Conservation (phyloP, 2,329 filamentous ascomycete species). For the Conoideocrella luteorostrata region DNA sequence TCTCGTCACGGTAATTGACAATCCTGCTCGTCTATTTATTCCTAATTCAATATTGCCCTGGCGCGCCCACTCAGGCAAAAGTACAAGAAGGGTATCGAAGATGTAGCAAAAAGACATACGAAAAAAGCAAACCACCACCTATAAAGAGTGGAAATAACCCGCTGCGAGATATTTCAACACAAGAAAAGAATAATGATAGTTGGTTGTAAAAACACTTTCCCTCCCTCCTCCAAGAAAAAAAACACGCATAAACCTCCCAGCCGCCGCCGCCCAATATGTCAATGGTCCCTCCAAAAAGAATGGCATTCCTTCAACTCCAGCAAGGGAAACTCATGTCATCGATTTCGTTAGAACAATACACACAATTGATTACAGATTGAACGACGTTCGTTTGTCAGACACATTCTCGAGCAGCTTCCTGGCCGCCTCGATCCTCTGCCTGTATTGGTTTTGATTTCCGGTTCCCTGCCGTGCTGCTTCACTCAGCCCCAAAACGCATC, state of each 20-base stretch:
- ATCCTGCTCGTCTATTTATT: background rate
- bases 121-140: no score
- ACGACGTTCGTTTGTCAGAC: background rate
- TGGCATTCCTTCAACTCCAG: background rate
- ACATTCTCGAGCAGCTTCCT: conserved; percentile 57
- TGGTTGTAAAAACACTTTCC: no score
- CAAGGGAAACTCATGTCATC: background rate
- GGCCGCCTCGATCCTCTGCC: conserved; percentile 69
- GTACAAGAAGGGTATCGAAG: conserved; percentile 21
- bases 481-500: conserved; percentile 52
- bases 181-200: background rate
- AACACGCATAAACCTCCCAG: no score
- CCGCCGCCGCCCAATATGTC: no score
- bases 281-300: no score
- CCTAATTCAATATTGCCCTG: background rate
- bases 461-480: conserved; percentile 48
- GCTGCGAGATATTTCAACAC: background rate
- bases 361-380: background rate
- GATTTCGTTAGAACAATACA: conserved; percentile 2
- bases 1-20: conserved; percentile 1
- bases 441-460: conserved; percentile 57
- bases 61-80: background rate
- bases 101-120: no score
- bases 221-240: background rate
- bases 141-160: background rate